These are phyloP conservation scores for Candida qinlingensis DNA, from an alignment of 805 yeast genomes.

Conservation along the genomic window DNA sequence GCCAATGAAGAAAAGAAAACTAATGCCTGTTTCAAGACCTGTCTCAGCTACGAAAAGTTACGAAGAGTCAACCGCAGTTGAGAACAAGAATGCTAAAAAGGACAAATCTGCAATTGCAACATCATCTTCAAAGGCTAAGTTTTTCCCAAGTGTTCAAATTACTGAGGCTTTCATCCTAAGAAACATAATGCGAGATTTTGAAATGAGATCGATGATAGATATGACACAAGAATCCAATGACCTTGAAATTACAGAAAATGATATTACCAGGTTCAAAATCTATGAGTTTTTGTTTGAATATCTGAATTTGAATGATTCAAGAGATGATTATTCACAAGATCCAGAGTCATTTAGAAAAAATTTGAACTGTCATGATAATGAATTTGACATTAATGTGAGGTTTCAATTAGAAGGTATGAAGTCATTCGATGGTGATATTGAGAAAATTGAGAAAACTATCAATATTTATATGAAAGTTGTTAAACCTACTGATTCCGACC, in stretches of 20 bases:
- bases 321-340: background rate
- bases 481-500: constrained; percentile 13
- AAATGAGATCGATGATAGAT: constrained; percentile 2
- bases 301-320: constrained; percentile 13
- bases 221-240: background rate
- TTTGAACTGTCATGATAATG: background rate
- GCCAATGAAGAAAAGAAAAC: background rate
- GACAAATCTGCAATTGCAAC: too few relatives aligned
- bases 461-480: constrained; percentile 5
- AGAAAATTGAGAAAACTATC: constrained; percentile 2
- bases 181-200: constrained; percentile 11
- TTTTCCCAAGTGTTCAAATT: constrained; percentile 5
- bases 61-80: background rate
- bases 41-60: background rate
- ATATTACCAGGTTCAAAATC: constrained; percentile 13
- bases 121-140: background rate
- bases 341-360: background rate
- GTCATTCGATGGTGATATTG: constrained; percentile 6
- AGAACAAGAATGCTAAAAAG: background rate
- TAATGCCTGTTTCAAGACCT: background rate
- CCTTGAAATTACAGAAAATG: constrained; percentile 7
- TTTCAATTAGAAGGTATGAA: background rate
- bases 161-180: constrained; percentile 12
- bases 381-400: background rate
- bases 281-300: constrained; percentile 14